Percentiles rank a stretch among this genome's conserved stretches.
These are phyloP conservation scores for Leptodontidium sp. DNA, from an alignment of 2,329 filamentous ascomycete genomes.

Conservation along the genomic window DNA sequence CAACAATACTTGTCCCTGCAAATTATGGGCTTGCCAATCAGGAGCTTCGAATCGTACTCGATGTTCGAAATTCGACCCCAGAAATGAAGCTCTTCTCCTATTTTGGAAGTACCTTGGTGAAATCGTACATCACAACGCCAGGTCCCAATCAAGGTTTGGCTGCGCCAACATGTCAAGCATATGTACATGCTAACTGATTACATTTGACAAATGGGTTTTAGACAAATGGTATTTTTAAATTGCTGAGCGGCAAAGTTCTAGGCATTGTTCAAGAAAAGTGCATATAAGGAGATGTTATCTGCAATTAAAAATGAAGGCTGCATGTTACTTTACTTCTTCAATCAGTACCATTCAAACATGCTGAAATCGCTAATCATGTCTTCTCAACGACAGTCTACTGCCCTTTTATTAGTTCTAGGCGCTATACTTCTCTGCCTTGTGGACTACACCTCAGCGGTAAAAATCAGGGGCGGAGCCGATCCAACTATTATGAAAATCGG, in stretches of 20 bases:
- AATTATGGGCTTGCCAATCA: background rate
- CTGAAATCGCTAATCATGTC: background rate
- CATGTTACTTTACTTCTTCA: background rate
- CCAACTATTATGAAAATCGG: conserved; percentile 18
- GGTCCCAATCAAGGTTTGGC: background rate
- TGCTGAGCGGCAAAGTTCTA: background rate
- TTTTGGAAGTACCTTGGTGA: background rate
- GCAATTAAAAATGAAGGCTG: background rate
- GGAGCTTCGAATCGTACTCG: background rate
- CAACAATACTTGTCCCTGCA: background rate
- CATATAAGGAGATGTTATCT: background rate
- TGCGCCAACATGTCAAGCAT: background rate
- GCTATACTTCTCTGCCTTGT: conserved; percentile 10
- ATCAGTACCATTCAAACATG: background rate
- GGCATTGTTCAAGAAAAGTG: background rate
- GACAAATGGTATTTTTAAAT: background rate
- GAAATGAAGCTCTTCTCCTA: background rate
- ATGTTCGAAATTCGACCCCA: background rate
- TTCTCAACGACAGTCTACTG: background rate
- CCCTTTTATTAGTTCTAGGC: background rate
- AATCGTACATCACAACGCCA: background rate
- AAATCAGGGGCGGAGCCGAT: conserved; percentile 16
- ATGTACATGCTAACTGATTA: conserved; percentile 1
- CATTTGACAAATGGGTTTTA: background rate
- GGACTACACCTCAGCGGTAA: conserved; percentile 6